Conservation (phyloP, 2,329 filamentous ascomycete genomes). For the Fusarium tjaetaba region DNA sequence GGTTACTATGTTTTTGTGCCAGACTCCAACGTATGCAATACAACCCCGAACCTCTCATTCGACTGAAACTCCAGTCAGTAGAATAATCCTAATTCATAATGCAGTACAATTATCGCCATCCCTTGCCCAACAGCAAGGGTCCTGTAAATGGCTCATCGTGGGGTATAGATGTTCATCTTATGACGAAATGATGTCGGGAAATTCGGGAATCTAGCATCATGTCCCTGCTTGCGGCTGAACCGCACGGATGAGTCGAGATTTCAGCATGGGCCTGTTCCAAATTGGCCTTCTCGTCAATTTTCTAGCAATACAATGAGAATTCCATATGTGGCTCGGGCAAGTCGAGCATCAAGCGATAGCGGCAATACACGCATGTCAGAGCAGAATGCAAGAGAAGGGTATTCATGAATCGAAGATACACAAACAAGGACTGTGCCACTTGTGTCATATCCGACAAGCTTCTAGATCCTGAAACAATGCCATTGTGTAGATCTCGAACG, state of each 20-base stretch:
- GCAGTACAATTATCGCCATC: not conserved
- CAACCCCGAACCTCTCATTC: not conserved
- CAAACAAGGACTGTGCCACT: not conserved
- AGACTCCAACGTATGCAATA: accelerated
- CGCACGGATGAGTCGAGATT: constrained; percentile 8
- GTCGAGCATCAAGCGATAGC: not conserved
- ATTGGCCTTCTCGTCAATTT: not conserved
- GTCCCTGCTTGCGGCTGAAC: constrained; percentile 17
- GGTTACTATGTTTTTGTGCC: accelerated
- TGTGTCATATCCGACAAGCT: not conserved
- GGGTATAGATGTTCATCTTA: constrained; percentile 5
- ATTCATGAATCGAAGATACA: too few species aligned
- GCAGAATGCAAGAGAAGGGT: not conserved
- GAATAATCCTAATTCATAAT: too few species aligned
- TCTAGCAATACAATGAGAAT: not conserved
- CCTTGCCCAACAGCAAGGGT: not conserved
- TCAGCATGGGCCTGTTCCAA: not conserved
- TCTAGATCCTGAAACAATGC: constrained; percentile 1
- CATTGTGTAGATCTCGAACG: constrained; percentile 21
- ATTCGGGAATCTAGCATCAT: constrained; percentile 17
- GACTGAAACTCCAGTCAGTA: too few species aligned
- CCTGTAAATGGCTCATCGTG: not conserved
- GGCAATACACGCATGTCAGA: not conserved
- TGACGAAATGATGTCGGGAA: constrained; percentile 4
- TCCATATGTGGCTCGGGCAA: too few species aligned